Base-by-base conservation (phyloP, 2,329 filamentous ascomycete genomes). In the Ceratocystis ficicola region DNA sequence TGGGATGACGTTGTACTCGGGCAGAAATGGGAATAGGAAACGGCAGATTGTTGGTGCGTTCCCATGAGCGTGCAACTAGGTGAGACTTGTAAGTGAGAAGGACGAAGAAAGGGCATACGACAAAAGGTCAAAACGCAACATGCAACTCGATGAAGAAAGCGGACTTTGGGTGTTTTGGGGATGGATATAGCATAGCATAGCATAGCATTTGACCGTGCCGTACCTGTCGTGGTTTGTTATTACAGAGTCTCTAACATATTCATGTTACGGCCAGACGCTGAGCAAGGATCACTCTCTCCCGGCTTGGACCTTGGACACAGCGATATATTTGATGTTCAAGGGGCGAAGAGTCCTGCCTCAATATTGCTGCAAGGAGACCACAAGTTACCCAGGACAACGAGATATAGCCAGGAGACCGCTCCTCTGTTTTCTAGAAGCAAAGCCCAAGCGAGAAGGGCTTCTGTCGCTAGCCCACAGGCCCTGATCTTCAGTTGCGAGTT, bases 321-420 rank as follows among this genome's bases (percentile, higher is more conserved):
- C 22, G 8, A 52, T 52, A 10, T n/a, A 52, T 28, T 28, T 30
- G 22, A n/a, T n/a, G 55, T n/a, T 59, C 20, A n/a, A 59, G 28
- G 55, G 55, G 55, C 3, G 10, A n/a, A 8, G 10, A 59, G 55
- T n/a, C 7, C 12, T n/a, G 20, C 28, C 15, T 32, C 25, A 30
- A 32, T 59, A 36, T 30, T 59, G 55, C 55, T 36, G 55, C 44
- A 63, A 48, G 61, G 61, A 50, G 44, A 7, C 22, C 22, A 7
- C 6, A 48, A 48, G 61, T 63, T 63, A 48, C 61, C 61, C 30
- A 30, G 44, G 61, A 50, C 61, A 25, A 50, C 61, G 44, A 63
- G 61, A 30, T 32, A 2, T n/a, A 59, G 55, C 15, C 17, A 59
- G 30, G n/a, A 36, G 55, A 20, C 55, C 4, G 28, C 55, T 36